Percentiles rank a stretch among this genome's conserved stretches.
Evolutionary conservation across 768 basidiomycete species (phyloP).

Genomic region (Leccinum variicolor): DNA sequence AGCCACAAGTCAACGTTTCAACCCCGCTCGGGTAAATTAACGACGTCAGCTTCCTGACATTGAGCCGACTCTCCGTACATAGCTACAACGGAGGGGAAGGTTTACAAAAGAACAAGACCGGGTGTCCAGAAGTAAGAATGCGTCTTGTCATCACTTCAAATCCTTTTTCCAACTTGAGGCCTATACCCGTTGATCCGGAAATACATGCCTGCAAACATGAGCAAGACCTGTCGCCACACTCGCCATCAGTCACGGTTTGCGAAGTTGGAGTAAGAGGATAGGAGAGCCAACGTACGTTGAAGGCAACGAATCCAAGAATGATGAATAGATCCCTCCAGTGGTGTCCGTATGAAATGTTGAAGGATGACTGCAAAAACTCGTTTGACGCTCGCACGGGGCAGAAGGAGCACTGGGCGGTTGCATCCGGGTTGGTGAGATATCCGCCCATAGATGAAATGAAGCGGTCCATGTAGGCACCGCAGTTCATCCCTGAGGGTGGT

Average conservation of each 20-base stretch:
- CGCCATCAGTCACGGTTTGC: background rate
- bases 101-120: background rate
- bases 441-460: slow-evolving; percentile 54
- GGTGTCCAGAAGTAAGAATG: background rate
- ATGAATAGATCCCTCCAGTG: slow-evolving; percentile 12
- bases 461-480: slow-evolving; percentile 45
- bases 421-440: slow-evolving; percentile 53
- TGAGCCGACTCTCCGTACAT: no score
- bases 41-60: no score
- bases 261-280: background rate
- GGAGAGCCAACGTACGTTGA: slow-evolving; percentile 39
- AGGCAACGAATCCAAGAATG: slow-evolving; percentile 24
- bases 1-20: no score
- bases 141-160: background rate
- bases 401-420: slow-evolving; percentile 51
- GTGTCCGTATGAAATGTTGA: slow-evolving; percentile 5
- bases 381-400: slow-evolving; percentile 54
- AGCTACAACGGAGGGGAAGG: no score
- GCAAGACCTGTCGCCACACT: slow-evolving; percentile 19
- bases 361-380: slow-evolving; percentile 25
- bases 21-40: no score
- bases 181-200: slow-evolving; percentile 25
- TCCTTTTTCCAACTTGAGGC: background rate
- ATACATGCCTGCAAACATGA: slow-evolving; percentile 30
- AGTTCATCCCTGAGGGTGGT: slow-evolving; percentile 53